These are phyloP conservation scores for Actinomucor elegans DNA, from an alignment of 371 early-diverging fungal species.

Conservation along the genomic window DNA sequence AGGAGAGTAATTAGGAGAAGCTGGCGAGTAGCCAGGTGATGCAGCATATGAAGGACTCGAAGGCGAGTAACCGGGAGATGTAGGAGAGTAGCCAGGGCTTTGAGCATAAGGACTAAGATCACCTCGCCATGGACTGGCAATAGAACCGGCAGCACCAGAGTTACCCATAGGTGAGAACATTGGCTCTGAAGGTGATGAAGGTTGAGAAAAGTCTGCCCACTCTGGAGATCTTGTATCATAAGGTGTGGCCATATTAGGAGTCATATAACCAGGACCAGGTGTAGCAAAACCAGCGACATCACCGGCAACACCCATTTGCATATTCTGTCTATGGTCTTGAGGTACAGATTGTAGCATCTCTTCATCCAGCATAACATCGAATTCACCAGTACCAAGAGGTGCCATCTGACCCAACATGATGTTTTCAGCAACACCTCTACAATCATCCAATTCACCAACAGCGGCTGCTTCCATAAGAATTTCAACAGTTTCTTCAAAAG, in stretches of 20 bases:
- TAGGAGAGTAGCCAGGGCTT: conserved; percentile 75
- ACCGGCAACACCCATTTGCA: conserved; percentile 43
- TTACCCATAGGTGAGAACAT: conserved; percentile 71
- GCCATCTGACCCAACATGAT: conserved; percentile 99
- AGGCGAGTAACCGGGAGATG: conserved; percentile 77
- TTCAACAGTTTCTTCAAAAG: conserved; percentile 99
- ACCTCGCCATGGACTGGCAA: conserved; percentile 55
- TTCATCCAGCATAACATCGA: conserved; percentile 92
- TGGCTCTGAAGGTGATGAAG: conserved; percentile 58
- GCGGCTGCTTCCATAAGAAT: conserved; percentile 98
- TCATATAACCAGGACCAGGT: conserved; percentile 58
- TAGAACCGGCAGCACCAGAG: conserved; percentile 43
- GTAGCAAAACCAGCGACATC: conserved; percentile 48
- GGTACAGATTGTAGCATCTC: conserved; percentile 76
- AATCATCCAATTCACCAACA: conserved; percentile 91
- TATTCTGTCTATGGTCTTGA: conserved; percentile 40
- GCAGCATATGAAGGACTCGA: conserved; percentile 68
- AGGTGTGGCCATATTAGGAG: conserved; percentile 56
- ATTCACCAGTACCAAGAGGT: conserved; percentile 97
- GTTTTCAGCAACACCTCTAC: conserved; percentile 97
- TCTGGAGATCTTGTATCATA: conserved; percentile 59
- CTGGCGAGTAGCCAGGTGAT: conserved; percentile 75
- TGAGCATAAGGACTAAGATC: conserved; percentile 53
- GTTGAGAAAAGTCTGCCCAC: conserved; percentile 60
- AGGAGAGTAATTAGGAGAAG: conserved; percentile 70